Percentiles rank a stretch among this genome's conserved stretches.
phyloP scores from a whole-genome alignment of 1,139 yeast genomes.

The Meyerozyma athensensis region DNA sequence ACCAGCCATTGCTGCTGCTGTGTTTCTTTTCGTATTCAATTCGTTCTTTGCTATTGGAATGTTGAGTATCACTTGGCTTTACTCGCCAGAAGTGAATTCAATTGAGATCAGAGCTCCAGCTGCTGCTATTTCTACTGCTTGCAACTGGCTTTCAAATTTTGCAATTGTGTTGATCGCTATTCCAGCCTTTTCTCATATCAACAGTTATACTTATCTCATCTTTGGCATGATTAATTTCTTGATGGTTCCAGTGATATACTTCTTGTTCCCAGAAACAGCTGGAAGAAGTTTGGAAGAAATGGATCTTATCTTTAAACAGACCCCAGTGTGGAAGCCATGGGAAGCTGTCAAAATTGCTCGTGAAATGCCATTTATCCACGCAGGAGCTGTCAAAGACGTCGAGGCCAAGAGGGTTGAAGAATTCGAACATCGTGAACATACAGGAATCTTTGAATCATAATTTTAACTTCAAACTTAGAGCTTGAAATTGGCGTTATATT shows the following conservation, averaged over 20 bases:
- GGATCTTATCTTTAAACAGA: constrained; percentile 50
- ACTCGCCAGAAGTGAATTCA: constrained; percentile 1
- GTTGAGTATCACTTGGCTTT: constrained; percentile 16
- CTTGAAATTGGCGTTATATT: too few species aligned
- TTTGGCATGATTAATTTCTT: constrained; percentile 29
- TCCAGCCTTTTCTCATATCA: constrained; percentile 26
- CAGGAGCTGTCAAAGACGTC: not conserved
- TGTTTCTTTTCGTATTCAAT: constrained; percentile 33
- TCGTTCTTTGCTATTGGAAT: constrained; percentile 29
- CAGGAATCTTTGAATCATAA: not conserved
- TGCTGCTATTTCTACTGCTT: constrained; percentile 34
- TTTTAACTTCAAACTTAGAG: too few species aligned
- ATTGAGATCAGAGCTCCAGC: constrained; percentile 30
- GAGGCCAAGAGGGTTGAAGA: not conserved
- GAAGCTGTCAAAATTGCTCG: constrained; percentile 33
- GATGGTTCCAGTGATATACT: constrained; percentile 51
- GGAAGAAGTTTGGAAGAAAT: constrained; percentile 57
- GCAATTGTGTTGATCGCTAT: constrained; percentile 36
- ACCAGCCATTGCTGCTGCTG: constrained; percentile 30
- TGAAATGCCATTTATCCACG: constrained; percentile 25
- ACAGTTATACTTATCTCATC: constrained; percentile 24
- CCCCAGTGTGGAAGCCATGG: constrained; percentile 35
- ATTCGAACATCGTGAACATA: not conserved
- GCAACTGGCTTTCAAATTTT: constrained; percentile 35
- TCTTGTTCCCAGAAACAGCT: constrained; percentile 59